These are phyloP conservation scores for Polyporus tsugae DNA, from an alignment of 1,284 basidiomycete species.

Conservation along the genomic window DNA sequence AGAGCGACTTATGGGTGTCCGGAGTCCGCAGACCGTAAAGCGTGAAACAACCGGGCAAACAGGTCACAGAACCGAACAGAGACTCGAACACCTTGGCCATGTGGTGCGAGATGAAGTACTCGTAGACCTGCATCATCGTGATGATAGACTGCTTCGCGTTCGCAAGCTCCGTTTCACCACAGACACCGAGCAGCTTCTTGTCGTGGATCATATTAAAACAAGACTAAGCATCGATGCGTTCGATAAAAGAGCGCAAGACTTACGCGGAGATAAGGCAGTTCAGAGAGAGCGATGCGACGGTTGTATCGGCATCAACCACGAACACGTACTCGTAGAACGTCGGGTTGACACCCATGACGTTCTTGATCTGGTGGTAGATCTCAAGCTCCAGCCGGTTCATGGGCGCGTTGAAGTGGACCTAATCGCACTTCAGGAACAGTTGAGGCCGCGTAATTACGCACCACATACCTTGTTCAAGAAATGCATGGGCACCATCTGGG, in stretches of 20 bases:
- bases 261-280: slow-evolving; percentile 93
- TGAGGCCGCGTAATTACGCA: too few species aligned
- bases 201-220: slow-evolving; percentile 83
- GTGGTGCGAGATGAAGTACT: slow-evolving; percentile 97
- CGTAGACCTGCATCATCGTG: slow-evolving; percentile 99
- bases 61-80: slow-evolving; percentile 97
- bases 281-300: slow-evolving; percentile 85
- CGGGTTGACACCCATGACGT: slow-evolving; percentile 98
- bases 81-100: slow-evolving; percentile 98
- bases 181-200: slow-evolving; percentile 93
- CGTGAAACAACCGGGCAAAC: slow-evolving; percentile 97
- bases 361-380: slow-evolving; percentile 99
- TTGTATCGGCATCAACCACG: slow-evolving; percentile 98
- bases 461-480: slow-evolving; percentile 90
- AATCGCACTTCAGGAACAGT: slow-evolving; percentile 18
- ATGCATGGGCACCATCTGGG: slow-evolving; percentile 95
- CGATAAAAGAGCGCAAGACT: slow-evolving; percentile 41
- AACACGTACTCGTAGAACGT: slow-evolving; percentile 98
- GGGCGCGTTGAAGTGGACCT: slow-evolving; percentile 96
- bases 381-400: slow-evolving; percentile 98
- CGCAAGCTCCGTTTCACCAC: slow-evolving; percentile 90
- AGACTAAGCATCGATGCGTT: slow-evolving; percentile 27
- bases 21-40: slow-evolving; percentile 92
- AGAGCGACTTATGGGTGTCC: slow-evolving; percentile 91
- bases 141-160: slow-evolving; percentile 94